Evolutionary conservation across 140 eudicot genomes (phyloP).

Genomic region (Ambrosia hybrid): DNA sequence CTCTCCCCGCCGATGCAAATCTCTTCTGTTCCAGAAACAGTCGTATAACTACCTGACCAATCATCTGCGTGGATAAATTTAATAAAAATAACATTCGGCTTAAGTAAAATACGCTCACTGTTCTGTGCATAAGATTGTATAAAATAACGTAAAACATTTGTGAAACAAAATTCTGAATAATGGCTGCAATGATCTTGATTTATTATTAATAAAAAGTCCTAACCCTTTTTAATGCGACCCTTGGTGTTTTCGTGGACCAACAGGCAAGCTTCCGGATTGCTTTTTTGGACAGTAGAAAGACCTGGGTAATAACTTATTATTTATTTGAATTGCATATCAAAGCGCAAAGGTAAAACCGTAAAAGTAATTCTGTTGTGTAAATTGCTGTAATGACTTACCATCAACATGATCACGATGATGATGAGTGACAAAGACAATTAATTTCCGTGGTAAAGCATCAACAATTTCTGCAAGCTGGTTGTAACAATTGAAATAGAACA

Average conservation of each 20-base stretch:
- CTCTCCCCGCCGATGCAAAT: conserved; percentile 81
- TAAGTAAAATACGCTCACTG: neutral
- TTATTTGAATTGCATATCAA: neutral
- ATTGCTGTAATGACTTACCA: conserved; percentile 49
- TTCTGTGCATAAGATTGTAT: neutral
- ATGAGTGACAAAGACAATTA: conserved; percentile 83
- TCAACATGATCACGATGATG: conserved; percentile 95
- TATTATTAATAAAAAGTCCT: neutral
- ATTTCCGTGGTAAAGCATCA: conserved; percentile 77
- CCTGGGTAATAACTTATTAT: conserved; percentile 42
- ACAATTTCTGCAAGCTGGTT: conserved; percentile 72
- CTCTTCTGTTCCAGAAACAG: conserved; percentile 76
- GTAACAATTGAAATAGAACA: conserved; percentile 22
- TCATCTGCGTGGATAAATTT: conserved; percentile 49
- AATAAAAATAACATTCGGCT: neutral
- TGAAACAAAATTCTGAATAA: conserved; percentile 2
- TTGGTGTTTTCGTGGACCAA: conserved; percentile 83
- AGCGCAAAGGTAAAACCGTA: neutral
- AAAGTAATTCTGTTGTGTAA: conserved; percentile 9
- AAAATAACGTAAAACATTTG: neutral
- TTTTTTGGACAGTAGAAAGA: conserved; percentile 79
- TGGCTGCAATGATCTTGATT: neutral
- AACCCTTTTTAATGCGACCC: conserved; percentile 66
- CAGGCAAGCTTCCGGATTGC: conserved; percentile 78
- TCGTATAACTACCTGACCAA: conserved; percentile 66